These are phyloP conservation scores for Gynostemma pentaphyllum DNA, from an alignment of 306 rosid genomes.

Conservation along the genomic window DNA sequence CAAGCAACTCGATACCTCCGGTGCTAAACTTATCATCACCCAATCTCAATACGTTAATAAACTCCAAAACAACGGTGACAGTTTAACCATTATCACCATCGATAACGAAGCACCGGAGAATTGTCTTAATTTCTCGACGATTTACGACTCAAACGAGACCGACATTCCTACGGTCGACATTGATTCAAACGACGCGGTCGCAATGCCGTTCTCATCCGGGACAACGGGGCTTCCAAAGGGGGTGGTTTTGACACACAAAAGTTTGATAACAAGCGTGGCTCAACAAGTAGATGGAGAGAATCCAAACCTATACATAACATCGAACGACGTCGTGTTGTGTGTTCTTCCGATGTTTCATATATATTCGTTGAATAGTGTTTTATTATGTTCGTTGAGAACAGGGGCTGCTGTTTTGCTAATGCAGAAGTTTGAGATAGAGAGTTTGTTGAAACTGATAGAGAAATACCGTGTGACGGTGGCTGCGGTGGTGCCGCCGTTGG, in stretches of 20 bases:
- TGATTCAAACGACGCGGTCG: constrained; percentile 37
- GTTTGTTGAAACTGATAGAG: constrained; percentile 42
- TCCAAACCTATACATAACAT: constrained; percentile 43
- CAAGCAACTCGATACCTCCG: constrained; percentile 41
- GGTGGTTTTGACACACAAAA: constrained; percentile 66
- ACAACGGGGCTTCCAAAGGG: constrained; percentile 87
- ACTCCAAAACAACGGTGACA: constrained; percentile 22
- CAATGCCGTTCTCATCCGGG: constrained; percentile 84
- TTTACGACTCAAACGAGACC: constrained; percentile 35
- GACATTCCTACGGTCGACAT: constrained; percentile 24
- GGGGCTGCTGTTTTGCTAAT: constrained; percentile 57
- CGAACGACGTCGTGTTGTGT: constrained; percentile 57
- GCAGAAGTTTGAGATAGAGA: constrained; percentile 69
- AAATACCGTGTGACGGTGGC: constrained; percentile 51
- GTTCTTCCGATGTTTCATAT: constrained; percentile 86
- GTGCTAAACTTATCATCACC: constrained; percentile 50
- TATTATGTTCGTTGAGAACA: constrained; percentile 45
- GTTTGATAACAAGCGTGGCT: constrained; percentile 59
- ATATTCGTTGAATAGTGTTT: constrained; percentile 53
- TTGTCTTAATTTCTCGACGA: constrained; percentile 56
- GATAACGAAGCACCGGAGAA: constrained; percentile 61
- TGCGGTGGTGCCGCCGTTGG: constrained; percentile 82
- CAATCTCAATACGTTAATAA: constrained; percentile 52
- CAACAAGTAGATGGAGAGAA: constrained; percentile 90
- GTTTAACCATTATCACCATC: constrained; percentile 33